Evolutionary conservation across 2,329 filamentous ascomycete genomes (phyloP).

Genomic region (Didymella sp.): DNA sequence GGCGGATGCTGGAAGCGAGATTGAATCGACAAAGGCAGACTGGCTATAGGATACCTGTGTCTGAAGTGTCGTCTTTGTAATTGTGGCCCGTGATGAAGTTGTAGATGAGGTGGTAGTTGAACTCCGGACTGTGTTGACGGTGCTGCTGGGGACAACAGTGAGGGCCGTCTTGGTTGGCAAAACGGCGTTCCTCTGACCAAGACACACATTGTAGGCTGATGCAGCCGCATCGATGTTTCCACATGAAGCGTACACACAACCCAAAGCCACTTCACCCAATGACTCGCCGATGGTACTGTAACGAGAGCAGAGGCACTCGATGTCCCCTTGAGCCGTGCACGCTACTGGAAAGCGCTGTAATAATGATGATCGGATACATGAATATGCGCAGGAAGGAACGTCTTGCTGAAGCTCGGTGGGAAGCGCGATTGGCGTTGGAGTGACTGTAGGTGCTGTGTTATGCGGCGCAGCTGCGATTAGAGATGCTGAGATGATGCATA

Average conservation of each 20-base stretch:
- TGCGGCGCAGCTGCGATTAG: constrained; percentile 45
- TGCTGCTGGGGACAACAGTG: constrained; percentile 37
- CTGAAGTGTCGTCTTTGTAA: constrained; percentile 20
- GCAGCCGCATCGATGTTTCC: constrained; percentile 33
- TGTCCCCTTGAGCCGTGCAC: constrained; percentile 41
- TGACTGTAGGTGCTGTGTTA: constrained; percentile 32
- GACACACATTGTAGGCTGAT: constrained; percentile 47
- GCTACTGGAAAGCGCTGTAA: constrained; percentile 44
- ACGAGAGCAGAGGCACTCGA: constrained; percentile 49
- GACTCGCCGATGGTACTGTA: constrained; percentile 48
- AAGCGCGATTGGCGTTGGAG: constrained; percentile 32
- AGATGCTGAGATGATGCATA: constrained; percentile 47
- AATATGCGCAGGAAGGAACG: constrained; percentile 48
- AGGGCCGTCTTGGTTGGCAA: constrained; percentile 46
- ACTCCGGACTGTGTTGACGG: constrained; percentile 28
- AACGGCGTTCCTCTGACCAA: constrained; percentile 46
- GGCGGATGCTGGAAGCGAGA: constrained; percentile 32
- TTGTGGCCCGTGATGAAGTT: constrained; percentile 17
- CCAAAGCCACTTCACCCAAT: constrained; percentile 49
- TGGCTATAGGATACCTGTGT: constrained; percentile 25
- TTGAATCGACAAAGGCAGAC: constrained; percentile 38
- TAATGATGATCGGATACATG: constrained; percentile 45
- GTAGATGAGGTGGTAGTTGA: constrained; percentile 13
- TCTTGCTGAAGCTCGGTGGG: constrained; percentile 38
- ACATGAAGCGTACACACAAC: constrained; percentile 48